A percentile compares a stretch with the other conserved stretches of the same genome.
Conservation (phyloP, 306 rosid species). For the Malus orientalis region DNA sequence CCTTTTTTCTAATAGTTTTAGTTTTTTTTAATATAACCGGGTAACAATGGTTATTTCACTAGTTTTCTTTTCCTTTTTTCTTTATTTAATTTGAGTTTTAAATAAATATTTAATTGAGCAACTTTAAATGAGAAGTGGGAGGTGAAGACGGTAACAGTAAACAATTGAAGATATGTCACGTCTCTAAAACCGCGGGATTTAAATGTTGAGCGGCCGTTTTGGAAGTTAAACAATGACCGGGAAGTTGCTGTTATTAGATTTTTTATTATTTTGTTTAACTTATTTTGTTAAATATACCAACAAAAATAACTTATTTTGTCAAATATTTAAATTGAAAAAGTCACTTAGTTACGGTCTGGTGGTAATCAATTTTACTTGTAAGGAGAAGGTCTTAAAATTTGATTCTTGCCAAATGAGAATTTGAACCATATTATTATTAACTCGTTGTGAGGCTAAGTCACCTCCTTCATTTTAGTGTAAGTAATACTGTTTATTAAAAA, state of each 20-base stretch:
- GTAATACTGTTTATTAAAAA: too few species aligned
- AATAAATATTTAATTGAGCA: not conserved
- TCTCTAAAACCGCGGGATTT: not conserved
- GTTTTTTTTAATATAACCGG: too few species aligned
- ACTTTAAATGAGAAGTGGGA: not conserved
- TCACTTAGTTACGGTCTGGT: too few species aligned
- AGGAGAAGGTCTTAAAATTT: not conserved
- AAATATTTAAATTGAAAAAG: too few species aligned
- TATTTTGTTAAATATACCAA: not conserved
- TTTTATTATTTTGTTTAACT: not conserved
- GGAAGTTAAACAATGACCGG: conserved; percentile 8
- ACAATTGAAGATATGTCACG: not conserved
- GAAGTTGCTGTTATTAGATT: not conserved
- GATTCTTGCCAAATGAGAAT: too few species aligned
- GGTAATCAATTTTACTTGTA: not conserved
- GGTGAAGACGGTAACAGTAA: not conserved
- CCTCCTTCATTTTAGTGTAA: rapidly evolving
- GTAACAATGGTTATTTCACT: not conserved
- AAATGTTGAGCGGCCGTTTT: conserved; percentile 16
- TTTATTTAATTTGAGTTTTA: not conserved
- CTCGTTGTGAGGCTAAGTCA: too few species aligned
- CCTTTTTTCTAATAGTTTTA: too few species aligned
- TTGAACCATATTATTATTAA: too few species aligned
- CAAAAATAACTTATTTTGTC: too few species aligned
- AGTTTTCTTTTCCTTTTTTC: not conserved